Evolutionary conservation across 2,329 filamentous ascomycete species (phyloP).

Genomic region (Colletotrichum aenigma): DNA sequence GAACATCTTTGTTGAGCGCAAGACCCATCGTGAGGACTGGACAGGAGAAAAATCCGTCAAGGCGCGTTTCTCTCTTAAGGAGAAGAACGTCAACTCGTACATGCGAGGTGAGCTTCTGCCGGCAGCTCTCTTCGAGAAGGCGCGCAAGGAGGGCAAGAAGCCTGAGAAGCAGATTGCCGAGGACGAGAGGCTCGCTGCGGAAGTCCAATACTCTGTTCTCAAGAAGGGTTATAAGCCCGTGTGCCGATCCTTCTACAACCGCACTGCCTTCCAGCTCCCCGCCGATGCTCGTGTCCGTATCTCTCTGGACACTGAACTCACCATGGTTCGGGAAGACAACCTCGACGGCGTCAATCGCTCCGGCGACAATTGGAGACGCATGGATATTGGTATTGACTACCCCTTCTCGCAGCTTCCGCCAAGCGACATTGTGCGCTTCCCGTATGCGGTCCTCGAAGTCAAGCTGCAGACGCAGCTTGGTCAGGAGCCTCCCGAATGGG

Average conservation of each 20-base stretch:
- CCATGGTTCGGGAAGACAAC: conserved; percentile 95
- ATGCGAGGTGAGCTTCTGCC: conserved; percentile 84
- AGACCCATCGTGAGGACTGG: conserved; percentile 99
- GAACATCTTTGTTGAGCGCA: conserved; percentile 95
- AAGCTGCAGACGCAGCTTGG: conserved; percentile 97
- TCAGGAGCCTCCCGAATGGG: conserved; percentile 95
- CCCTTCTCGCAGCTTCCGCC: conserved; percentile 89
- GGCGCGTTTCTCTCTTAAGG: conserved; percentile 91
- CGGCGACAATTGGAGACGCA: conserved; percentile 93
- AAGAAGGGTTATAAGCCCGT: conserved; percentile 88
- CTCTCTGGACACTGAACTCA: conserved; percentile 93
- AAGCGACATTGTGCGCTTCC: conserved; percentile 88
- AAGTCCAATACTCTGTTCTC: conserved; percentile 92
- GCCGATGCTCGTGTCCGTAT: conserved; percentile 96
- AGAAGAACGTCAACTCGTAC: conserved; percentile 96
- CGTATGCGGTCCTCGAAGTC: conserved; percentile 94
- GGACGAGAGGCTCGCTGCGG: conserved; percentile 85
- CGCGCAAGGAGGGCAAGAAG: conserved; percentile 94
- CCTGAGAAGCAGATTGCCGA: conserved; percentile 88
- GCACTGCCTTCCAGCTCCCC: conserved; percentile 95
- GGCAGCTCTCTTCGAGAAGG: conserved; percentile 92
- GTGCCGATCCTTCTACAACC: conserved; percentile 96
- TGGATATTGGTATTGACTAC: conserved; percentile 96
- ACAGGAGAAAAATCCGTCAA: conserved; percentile 99
- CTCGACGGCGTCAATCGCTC: conserved; percentile 77